Conservation (phyloP, 1,284 basidiomycete genomes). For the Malassezia nana region DNA sequence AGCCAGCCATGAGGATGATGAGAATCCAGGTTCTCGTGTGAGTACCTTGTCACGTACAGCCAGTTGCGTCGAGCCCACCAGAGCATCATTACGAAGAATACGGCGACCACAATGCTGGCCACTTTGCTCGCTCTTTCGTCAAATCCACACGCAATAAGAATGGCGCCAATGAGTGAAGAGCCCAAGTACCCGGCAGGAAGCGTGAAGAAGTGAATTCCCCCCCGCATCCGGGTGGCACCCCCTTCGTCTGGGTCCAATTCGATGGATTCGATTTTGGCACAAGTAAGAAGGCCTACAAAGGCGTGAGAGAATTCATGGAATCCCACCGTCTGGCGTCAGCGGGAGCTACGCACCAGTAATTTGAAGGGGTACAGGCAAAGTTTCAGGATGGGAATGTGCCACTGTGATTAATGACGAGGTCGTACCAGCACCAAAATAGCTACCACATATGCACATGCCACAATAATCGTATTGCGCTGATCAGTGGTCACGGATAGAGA, state of each 20-base stretch:
- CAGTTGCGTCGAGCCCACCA: conserved; percentile 73
- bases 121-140: conserved; percentile 86
- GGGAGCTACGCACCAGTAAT: conserved; percentile 21
- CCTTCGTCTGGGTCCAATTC: conserved; percentile 61
- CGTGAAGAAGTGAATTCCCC: conserved; percentile 74
- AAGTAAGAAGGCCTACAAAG: conserved; percentile 60
- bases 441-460: conserved; percentile 39
- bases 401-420: conserved; percentile 1
- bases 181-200: conserved; percentile 65
- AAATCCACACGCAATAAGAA: conserved; percentile 77
- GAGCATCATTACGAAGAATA: conserved; percentile 79
- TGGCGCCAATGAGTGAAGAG: conserved; percentile 66
- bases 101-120: conserved; percentile 69
- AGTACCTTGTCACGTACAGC: conserved; percentile 50
- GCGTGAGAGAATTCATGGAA: conserved; percentile 44
- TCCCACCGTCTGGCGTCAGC: conserved; percentile 21
- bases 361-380: conserved; percentile 48
- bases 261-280: conserved; percentile 68
- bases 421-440: conserved; percentile 35
- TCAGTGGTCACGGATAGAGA: conserved; percentile 32
- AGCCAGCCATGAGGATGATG: conserved; percentile 31
- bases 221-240: conserved; percentile 83
- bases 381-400: conserved; percentile 42
- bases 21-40: conserved; percentile 30
- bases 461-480: conserved; percentile 43